Conservation (phyloP, 2,329 filamentous ascomycete species). For the Colletotrichum australisinense region DNA sequence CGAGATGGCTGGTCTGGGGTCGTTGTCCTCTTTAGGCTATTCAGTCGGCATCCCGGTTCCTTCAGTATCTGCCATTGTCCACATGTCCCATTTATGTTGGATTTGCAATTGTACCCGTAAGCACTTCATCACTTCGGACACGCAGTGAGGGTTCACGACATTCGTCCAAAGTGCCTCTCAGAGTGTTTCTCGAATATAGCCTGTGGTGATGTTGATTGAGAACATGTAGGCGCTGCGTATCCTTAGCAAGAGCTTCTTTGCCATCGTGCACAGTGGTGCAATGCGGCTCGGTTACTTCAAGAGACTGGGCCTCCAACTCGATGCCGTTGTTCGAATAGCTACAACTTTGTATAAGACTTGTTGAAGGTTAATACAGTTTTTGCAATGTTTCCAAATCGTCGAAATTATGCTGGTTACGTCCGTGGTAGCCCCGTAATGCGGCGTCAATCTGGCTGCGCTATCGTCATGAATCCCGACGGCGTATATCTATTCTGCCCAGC, state of each 20-base stretch:
- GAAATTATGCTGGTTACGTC: background rate
- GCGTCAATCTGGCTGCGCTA: background rate
- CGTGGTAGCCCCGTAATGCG: background rate
- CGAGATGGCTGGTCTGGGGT: constrained; percentile 7
- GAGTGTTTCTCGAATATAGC: too few species aligned
- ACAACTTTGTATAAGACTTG: background rate
- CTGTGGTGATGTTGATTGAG: background rate
- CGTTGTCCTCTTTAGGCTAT: background rate
- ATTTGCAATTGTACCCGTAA: too few species aligned
- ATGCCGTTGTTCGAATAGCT: background rate
- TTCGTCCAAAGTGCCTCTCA: background rate
- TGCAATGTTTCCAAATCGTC: background rate
- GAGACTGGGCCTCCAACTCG: background rate
- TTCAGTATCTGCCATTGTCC: background rate
- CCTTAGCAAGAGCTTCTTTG: background rate
- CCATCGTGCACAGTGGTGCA: background rate
- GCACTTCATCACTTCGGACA: too few species aligned
- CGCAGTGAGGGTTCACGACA: background rate
- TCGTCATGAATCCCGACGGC: constrained; percentile 13
- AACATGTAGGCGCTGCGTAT: background rate
- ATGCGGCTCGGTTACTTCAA: background rate
- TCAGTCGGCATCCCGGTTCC: background rate
- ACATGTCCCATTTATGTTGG: background rate
- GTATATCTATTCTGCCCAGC: constrained; percentile 17
- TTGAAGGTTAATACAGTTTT: background rate